These are phyloP conservation scores for Backusella psychrophila DNA, from an alignment of 192 early-diverging fungal genomes.

Conservation along the genomic window DNA sequence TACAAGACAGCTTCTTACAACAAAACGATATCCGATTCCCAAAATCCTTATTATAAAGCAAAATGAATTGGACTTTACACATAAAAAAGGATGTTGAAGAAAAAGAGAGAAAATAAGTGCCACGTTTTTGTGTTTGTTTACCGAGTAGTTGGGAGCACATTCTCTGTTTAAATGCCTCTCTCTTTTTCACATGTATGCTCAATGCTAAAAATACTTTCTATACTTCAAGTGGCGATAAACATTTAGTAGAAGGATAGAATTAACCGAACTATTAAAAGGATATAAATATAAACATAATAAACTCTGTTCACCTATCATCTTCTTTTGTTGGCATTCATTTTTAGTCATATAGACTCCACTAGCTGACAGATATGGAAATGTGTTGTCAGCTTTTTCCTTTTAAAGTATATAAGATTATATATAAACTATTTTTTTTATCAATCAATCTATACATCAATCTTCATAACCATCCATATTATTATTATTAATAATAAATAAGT, in stretches of 20 bases:
- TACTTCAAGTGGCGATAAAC: neutral
- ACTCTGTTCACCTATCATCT: neutral
- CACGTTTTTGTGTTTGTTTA: no score
- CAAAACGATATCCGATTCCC: neutral
- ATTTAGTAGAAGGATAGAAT: neutral
- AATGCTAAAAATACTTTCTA: neutral
- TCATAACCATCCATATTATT: neutral
- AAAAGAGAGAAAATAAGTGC: no score
- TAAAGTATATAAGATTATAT: neutral
- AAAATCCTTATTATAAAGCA: no score
- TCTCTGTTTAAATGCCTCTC: neutral
- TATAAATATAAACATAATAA: neutral
- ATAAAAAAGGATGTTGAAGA: no score
- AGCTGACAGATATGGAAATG: neutral
- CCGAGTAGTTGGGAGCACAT: no score
- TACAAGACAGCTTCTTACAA: neutral
- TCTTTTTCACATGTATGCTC: neutral
- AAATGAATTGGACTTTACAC: no score
- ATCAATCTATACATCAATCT: neutral
- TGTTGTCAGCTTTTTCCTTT: neutral
- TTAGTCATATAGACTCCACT: neutral
- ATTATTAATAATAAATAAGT: neutral
- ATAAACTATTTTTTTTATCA: neutral
- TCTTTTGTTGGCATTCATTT: neutral
- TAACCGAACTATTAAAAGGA: neutral